phyloP scores from a whole-genome alignment of 2,329 filamentous ascomycete species.

The Tothia fuscella region DNA sequence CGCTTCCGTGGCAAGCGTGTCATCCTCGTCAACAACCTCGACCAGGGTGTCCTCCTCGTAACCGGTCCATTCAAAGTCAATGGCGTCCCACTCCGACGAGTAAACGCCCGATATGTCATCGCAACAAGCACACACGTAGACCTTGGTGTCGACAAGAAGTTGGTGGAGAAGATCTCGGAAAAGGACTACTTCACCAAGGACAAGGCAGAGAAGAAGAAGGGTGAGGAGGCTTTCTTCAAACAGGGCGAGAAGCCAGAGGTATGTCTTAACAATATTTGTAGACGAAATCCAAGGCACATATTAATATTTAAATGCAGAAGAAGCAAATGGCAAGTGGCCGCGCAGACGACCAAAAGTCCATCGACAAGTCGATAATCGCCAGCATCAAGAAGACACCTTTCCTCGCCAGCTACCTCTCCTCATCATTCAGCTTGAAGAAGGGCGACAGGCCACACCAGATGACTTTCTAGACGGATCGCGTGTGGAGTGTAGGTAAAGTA shows the following conservation, averaged over 20 bases:
- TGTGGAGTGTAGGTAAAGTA: too few species aligned
- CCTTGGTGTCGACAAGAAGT: constrained; percentile 65
- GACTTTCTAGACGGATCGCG: constrained; percentile 66
- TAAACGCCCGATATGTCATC: constrained; percentile 90
- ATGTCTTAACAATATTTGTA: constrained; percentile 26
- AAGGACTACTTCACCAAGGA: constrained; percentile 94
- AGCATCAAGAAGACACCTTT: constrained; percentile 97
- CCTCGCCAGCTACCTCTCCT: constrained; percentile 85
- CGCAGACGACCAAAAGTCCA: constrained; percentile 92
- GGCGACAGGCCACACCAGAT: constrained; percentile 99
- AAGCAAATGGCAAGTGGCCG: constrained; percentile 88
- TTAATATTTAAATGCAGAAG: constrained; percentile 59
- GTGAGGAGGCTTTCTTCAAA: constrained; percentile 99
- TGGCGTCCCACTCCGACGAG: constrained; percentile 89
- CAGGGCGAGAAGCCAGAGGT: constrained; percentile 97
- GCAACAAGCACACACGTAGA: constrained; percentile 79
- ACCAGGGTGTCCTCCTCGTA: constrained; percentile 92
- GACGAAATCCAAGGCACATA: constrained; percentile 1
- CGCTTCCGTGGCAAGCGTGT: constrained; percentile 99
- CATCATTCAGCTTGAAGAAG: constrained; percentile 97
- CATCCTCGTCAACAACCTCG: constrained; percentile 93
- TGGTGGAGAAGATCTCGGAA: constrained; percentile 65
- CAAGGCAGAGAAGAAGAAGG: constrained; percentile 88
- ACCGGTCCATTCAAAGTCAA: constrained; percentile 99
- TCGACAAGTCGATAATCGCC: constrained; percentile 92